phyloP scores from a whole-genome alignment of 169 alveolate species.

The Babesia ovata region DNA sequence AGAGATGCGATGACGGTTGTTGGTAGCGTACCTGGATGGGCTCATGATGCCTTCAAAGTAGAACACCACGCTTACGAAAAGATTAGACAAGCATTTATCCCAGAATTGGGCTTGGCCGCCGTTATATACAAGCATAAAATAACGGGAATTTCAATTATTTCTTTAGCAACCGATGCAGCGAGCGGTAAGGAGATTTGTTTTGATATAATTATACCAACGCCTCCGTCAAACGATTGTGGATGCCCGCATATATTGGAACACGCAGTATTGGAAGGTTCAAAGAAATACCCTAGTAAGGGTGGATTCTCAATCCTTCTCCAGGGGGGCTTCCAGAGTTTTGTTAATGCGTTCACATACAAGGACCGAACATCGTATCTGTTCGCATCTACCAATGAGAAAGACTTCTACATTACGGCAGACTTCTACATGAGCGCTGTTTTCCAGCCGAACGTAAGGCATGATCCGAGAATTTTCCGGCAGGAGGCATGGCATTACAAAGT shows the following conservation, averaged over 20 bases:
- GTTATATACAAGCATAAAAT: constrained; percentile 38
- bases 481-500: constrained; percentile 88
- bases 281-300: constrained; percentile 80
- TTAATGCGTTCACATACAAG: constrained; percentile 86
- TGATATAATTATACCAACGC: constrained; percentile 64
- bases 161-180: constrained; percentile 39
- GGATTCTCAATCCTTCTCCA: constrained; percentile 80
- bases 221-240: constrained; percentile 70
- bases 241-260: constrained; percentile 88
- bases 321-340: constrained; percentile 81
- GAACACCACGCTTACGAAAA: constrained; percentile 52
- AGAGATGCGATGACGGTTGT: neutral
- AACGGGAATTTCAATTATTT: constrained; percentile 54
- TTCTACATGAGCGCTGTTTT: constrained; percentile 81
- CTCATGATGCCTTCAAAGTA: constrained; percentile 51
- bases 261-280: constrained; percentile 85
- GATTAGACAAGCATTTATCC: constrained; percentile 22
- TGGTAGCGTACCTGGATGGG: constrained; percentile 53
- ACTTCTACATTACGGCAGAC: constrained; percentile 64
- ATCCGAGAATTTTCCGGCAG: constrained; percentile 73
- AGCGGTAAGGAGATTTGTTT: constrained; percentile 67
- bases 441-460: constrained; percentile 75
- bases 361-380: constrained; percentile 87
- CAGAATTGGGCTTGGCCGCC: constrained; percentile 53
- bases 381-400: constrained; percentile 83